Base-by-base conservation (phyloP, 1,139 yeast species). In the Geotrichum bryndzae region DNA sequence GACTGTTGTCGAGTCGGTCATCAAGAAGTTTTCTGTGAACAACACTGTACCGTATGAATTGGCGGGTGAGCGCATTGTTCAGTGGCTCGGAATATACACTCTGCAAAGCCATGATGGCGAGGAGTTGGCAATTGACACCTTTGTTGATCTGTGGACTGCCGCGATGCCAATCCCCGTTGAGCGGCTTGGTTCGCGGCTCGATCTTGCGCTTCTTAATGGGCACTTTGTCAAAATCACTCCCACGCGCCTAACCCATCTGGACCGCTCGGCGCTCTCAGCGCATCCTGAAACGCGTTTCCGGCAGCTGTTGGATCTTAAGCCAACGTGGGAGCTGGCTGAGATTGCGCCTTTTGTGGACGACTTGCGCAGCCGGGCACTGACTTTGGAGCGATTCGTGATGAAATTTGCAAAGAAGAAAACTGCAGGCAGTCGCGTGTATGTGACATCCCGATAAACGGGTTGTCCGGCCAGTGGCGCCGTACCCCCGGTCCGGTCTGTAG, bases 361-460 rank as follows among this genome's bases (percentile, higher is more conserved):
- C 29, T 64, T 77, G 10, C 77, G 84, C 61, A 82, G 87, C 62
- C 76, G 79, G 51, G 82, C 82, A 1, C 74, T 85, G 63, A 88
- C 88, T 71, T 74, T 83, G 11, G 97, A 90, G 61, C 81, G 83
- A 59, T 83, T 89, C 66, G 80, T 90, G 22, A 79, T 90, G 79
- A 91, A 91, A 73, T 87, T 79, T 72, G 96, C 95, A 1, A 82
- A 84, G 67, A 85, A 86, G 73, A 85, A 82, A 70, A 80, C 81
- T 56, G 73, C 80, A 11, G 89, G 87, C 1, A 82, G 80, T 67
- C 59, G 50, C 5, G 46, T 57, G n/a, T 46, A 35, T 18, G 60
- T 57, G 11, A 56, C 62, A 22, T 53, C 62, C 2, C 33, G 62
- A 23, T 60, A 41, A 35, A 38, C 25, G 29, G 1, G 27, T 11